Base-by-base conservation (phyloP, 805 yeast species). In the Wickerhamomyces bisporus region DNA sequence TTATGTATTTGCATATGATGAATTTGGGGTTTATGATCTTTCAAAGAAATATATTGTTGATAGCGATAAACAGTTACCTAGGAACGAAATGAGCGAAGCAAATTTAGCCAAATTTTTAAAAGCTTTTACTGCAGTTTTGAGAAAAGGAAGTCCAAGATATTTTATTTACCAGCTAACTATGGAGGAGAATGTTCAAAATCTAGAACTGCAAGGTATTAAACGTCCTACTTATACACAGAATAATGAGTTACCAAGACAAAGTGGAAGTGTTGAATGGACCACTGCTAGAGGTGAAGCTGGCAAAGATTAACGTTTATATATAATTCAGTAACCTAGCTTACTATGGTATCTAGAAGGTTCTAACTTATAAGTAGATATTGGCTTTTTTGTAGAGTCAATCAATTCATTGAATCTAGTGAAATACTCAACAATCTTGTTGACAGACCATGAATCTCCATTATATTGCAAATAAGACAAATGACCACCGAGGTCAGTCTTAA, bases 221-320 rank as follows among this genome's bases (percentile, higher is more conserved):
- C 20, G 13, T 8, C 25, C 39, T n/a, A 34, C 34, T 8, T 36
- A 39, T 10, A 32, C 51, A 3, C 29, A 39, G 11, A 30, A 35
- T 5, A 32, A 41, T 25, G 47, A 38, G 3, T 53, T 46, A 28
- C 70, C 70, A 19, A 55, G 97, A 40, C 82, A 85, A 54, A 80
- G 88, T 34, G 97, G 97, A 0, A 67, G 75, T 5, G 71, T 66
- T 0, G 82, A 70, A 32, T 89, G 97, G 98, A 82, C 83, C 1
- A 54, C 62, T n/a, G 43, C 68, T 0, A 66, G 97, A 49, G 95
- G 96, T 1, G 98, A 89, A 57, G 76, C 64, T 39, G 95, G 94
- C 1, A 25, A 38, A n/a, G 23, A 35, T 15, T 16, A 12, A 26
- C n/a, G 6, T 26, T 6, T 26, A 26, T 9, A 9, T 26, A 26